Percentiles rank a stretch among this genome's conserved stretches.
These are phyloP conservation scores for Chlamydomonas sphaeroides DNA, from an alignment of 139 green algal species.

Conservation along the genomic window DNA sequence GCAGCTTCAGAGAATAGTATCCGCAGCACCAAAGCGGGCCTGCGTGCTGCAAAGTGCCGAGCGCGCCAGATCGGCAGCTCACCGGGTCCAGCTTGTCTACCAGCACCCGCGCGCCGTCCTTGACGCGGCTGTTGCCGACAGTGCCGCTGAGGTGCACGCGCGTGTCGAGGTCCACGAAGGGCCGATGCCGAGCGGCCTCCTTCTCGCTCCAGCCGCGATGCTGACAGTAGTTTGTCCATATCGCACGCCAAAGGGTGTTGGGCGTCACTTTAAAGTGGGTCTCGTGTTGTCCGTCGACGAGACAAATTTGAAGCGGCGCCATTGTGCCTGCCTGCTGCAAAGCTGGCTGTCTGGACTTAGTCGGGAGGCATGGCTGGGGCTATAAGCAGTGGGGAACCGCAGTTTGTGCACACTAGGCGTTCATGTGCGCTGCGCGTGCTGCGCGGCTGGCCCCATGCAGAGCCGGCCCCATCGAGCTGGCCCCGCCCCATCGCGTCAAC, in stretches of 20 bases:
- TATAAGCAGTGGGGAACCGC: too few relatives aligned
- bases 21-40: too few relatives aligned
- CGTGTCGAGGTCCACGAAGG: not conserved
- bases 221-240: not conserved
- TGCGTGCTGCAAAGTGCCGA: not conserved
- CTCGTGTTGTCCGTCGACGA: too few relatives aligned
- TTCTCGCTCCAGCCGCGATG: not conserved
- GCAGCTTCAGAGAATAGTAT: not conserved
- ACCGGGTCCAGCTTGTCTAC: slow-evolving; percentile 1
- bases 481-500: too few relatives aligned
- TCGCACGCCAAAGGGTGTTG: not conserved
- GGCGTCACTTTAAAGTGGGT: not conserved
- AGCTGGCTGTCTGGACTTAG: too few relatives aligned
- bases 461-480: too few relatives aligned
- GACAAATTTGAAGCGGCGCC: too few relatives aligned
- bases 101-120: not conserved
- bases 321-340: too few relatives aligned
- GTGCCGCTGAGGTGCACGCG: not conserved
- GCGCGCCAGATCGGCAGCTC: not conserved
- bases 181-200: not conserved
- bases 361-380: too few relatives aligned
- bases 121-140: not conserved
- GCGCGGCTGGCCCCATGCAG: too few relatives aligned
- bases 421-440: too few relatives aligned
- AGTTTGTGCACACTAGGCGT: too few relatives aligned